Percentiles rank a stretch among this genome's conserved stretches.
Evolutionary conservation across 139 green algal genomes (phyloP).

Genomic region (Edaphochlamys debaryana): DNA sequence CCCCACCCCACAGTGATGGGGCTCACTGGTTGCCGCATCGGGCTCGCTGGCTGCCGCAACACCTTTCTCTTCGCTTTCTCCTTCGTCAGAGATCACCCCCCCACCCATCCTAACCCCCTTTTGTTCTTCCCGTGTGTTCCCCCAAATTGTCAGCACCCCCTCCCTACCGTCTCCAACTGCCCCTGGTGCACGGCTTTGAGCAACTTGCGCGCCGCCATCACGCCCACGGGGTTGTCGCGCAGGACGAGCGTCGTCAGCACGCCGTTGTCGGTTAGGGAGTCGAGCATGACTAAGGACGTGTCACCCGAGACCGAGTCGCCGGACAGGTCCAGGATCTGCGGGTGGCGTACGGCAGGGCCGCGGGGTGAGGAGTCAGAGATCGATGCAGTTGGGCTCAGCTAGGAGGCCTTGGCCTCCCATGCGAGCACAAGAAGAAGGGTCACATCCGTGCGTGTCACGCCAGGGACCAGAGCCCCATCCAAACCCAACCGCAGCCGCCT

Average conservation of each 20-base stretch:
- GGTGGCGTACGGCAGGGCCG: constrained; percentile 40
- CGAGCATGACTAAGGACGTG: constrained; percentile 50
- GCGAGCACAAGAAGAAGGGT: no score
- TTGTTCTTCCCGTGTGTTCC: neutral
- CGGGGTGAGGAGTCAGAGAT: neutral
- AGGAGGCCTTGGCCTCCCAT: no score
- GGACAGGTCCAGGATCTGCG: constrained; percentile 46
- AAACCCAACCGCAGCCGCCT: no score
- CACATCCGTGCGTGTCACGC: no score
- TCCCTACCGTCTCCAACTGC: constrained; percentile 16
- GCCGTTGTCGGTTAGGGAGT: constrained; percentile 36
- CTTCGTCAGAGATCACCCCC: no score
- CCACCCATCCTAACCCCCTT: neutral
- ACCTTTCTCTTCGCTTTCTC: no score
- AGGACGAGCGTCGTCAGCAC: constrained; percentile 33
- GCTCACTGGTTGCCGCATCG: no score
- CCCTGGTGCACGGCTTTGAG: constrained; percentile 53
- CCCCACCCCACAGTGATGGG: no score
- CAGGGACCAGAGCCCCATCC: no score
- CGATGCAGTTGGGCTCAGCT: no score
- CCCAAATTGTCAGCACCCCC: neutral
- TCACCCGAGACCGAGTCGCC: constrained; percentile 45
- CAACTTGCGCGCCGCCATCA: constrained; percentile 44
- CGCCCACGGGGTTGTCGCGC: constrained; percentile 58
- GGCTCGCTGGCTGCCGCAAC: no score